Percentiles rank a stretch among this genome's conserved stretches.
These are phyloP conservation scores for Gamarada debralockiae DNA, from an alignment of 495 filamentous ascomycete genomes.

Conservation along the genomic window DNA sequence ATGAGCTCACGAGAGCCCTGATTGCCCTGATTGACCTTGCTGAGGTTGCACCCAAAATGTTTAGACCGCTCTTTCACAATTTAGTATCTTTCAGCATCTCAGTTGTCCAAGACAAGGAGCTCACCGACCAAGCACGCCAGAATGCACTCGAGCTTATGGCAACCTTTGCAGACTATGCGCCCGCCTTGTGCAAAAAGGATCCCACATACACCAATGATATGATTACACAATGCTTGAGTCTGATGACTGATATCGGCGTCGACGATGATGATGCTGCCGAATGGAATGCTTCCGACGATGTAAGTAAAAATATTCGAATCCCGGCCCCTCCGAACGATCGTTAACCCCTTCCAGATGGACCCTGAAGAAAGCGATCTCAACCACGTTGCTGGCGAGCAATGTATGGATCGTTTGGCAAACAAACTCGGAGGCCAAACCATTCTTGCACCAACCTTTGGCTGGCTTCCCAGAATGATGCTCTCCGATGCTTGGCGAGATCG, in stretches of 20 bases:
- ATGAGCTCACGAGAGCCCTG: slow-evolving; percentile 83
- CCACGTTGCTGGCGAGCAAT: slow-evolving; percentile 97
- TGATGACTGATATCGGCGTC: slow-evolving; percentile 97
- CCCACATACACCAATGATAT: slow-evolving; percentile 85
- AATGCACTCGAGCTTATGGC: slow-evolving; percentile 97
- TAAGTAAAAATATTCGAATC: slow-evolving; percentile 36
- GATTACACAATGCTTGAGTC: slow-evolving; percentile 96
- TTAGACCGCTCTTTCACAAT: slow-evolving; percentile 84
- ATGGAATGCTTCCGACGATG: slow-evolving; percentile 92
- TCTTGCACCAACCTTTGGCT: slow-evolving; percentile 89
- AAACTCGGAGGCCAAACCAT: slow-evolving; percentile 87
- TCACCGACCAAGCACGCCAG: slow-evolving; percentile 84
- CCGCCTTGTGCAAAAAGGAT: slow-evolving; percentile 93
- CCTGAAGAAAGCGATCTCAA: slow-evolving; percentile 95
- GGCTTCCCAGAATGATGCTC: slow-evolving; percentile 97
- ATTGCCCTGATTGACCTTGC: slow-evolving; percentile 90
- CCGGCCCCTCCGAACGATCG: neutral
- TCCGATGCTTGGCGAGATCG: slow-evolving; percentile 93
- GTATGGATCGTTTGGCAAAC: slow-evolving; percentile 97
- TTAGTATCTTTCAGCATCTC: slow-evolving; percentile 88
- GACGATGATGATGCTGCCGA: slow-evolving; percentile 95
- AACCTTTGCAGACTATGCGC: slow-evolving; percentile 93
- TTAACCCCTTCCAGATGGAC: slow-evolving; percentile 58
- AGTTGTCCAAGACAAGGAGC: slow-evolving; percentile 92
- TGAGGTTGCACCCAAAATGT: slow-evolving; percentile 91